phyloP scores from a whole-genome alignment of 2,329 filamentous ascomycete species.

The Sclerotinia minor region DNA sequence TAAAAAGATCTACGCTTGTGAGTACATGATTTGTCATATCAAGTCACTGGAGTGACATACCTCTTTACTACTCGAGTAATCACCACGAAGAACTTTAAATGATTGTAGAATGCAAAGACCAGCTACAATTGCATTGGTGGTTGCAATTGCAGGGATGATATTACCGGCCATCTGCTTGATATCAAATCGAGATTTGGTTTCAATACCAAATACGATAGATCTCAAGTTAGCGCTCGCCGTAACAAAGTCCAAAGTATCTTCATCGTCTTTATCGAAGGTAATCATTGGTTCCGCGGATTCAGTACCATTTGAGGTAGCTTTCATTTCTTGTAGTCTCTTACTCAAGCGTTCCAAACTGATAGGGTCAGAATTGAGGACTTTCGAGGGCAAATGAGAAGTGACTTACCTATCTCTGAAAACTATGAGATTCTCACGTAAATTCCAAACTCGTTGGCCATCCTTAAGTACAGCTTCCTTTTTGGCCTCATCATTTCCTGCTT shows the following conservation, averaged over 20 bases:
- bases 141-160: constrained; percentile 97
- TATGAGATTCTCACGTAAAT: constrained; percentile 75
- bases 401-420: constrained; percentile 76
- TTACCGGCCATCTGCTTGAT: constrained; percentile 99
- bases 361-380: constrained; percentile 26
- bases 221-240: constrained; percentile 86
- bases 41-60: constrained; percentile 45
- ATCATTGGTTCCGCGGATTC: constrained; percentile 64
- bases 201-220: constrained; percentile 85
- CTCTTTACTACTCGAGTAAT: constrained; percentile 73
- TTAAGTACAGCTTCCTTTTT: constrained; percentile 56
- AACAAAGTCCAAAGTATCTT: constrained; percentile 93
- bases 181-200: constrained; percentile 86
- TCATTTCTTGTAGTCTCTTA: constrained; percentile 67
- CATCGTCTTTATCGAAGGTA: constrained; percentile 94
- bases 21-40: constrained; percentile 22
- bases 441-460: constrained; percentile 78
- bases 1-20: constrained; percentile 65
- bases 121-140: constrained; percentile 94
- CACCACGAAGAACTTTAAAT: constrained; percentile 80
- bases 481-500: constrained; percentile 50
- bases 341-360: constrained; percentile 70
- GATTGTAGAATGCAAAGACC: constrained; percentile 88
- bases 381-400: no score
- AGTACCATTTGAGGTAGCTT: constrained; percentile 47